These are phyloP conservation scores for Globisporangium abappressorium DNA, from an alignment of 352 stramenopile species.

Conservation along the genomic window DNA sequence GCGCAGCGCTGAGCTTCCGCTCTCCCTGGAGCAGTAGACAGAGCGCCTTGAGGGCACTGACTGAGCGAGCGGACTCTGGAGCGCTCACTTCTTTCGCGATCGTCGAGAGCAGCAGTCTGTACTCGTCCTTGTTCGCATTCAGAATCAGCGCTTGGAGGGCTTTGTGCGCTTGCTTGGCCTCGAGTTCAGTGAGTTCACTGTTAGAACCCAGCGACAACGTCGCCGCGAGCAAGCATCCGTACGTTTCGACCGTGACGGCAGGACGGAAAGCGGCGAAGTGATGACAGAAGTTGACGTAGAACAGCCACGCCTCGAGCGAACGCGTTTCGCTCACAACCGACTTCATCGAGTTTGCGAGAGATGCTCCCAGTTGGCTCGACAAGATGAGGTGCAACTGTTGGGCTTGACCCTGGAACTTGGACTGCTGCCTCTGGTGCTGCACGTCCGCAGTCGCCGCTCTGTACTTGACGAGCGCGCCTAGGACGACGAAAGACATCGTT, in stretches of 20 bases:
- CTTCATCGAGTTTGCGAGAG: slow-evolving; percentile 51
- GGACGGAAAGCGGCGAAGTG: slow-evolving; percentile 46
- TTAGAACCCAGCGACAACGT: slow-evolving; percentile 31
- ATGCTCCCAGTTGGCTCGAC: slow-evolving; percentile 24
- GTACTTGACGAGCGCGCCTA: slow-evolving; percentile 58
- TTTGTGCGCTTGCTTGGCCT: slow-evolving; percentile 3
- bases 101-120: slow-evolving; percentile 56
- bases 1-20: slow-evolving; percentile 49
- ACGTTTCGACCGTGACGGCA: slow-evolving; percentile 50
- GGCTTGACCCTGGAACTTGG: background rate
- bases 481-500: slow-evolving; percentile 36
- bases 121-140: slow-evolving; percentile 74
- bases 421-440: slow-evolving; percentile 16
- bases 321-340: slow-evolving; percentile 22
- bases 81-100: slow-evolving; percentile 51
- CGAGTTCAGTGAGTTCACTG: background rate
- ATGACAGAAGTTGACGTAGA: slow-evolving; percentile 55
- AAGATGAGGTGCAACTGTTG: slow-evolving; percentile 11
- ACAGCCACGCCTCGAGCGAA: slow-evolving; percentile 33
- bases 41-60: slow-evolving; percentile 50
- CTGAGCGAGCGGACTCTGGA: slow-evolving; percentile 33
- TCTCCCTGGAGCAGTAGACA: slow-evolving; percentile 57
- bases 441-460: slow-evolving; percentile 27
- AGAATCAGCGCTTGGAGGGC: slow-evolving; percentile 42
- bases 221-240: slow-evolving; percentile 59